These are phyloP conservation scores for Buxus sempervirens DNA, from an alignment of 164 flowering plant genomes.

Conservation along the genomic window DNA sequence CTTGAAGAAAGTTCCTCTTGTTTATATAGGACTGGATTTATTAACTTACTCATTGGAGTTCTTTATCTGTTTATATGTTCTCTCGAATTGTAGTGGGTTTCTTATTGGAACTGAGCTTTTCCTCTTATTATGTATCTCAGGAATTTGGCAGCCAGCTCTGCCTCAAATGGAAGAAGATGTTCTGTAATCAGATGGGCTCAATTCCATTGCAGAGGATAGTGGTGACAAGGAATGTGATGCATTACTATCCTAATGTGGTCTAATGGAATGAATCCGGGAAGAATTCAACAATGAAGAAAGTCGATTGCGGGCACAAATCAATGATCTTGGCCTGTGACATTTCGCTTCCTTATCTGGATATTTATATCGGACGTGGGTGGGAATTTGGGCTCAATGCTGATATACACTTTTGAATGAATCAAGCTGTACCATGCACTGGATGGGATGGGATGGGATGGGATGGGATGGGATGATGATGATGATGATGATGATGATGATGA, in stretches of 20 bases:
- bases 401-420: slow-evolving; percentile 10
- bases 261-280: slow-evolving; percentile 71
- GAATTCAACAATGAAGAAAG: slow-evolving; percentile 58
- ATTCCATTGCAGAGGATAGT: slow-evolving; percentile 60
- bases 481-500: slow-evolving; percentile 21
- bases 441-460: too few relatives aligned
- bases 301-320: slow-evolving; percentile 54
- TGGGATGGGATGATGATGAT: slow-evolving; percentile 35
- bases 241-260: slow-evolving; percentile 31
- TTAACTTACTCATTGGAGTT: too few relatives aligned
- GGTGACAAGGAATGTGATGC: slow-evolving; percentile 38
- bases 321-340: slow-evolving; percentile 39
- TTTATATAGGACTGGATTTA: too few relatives aligned
- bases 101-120: neutral
- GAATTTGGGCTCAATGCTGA: slow-evolving; percentile 7
- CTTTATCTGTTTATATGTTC: neutral
- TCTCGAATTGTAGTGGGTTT: neutral
- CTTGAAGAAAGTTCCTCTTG: too few relatives aligned
- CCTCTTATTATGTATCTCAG: neutral
- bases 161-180: slow-evolving; percentile 72
- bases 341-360: slow-evolving; percentile 53
- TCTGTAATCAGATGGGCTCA: slow-evolving; percentile 36
- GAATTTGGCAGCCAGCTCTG: slow-evolving; percentile 27
- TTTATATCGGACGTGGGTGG: slow-evolving; percentile 32
- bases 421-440: slow-evolving; percentile 19